Conservation (phyloP, 352 stramenopile species). For the Phytophthora pistaciae region DNA sequence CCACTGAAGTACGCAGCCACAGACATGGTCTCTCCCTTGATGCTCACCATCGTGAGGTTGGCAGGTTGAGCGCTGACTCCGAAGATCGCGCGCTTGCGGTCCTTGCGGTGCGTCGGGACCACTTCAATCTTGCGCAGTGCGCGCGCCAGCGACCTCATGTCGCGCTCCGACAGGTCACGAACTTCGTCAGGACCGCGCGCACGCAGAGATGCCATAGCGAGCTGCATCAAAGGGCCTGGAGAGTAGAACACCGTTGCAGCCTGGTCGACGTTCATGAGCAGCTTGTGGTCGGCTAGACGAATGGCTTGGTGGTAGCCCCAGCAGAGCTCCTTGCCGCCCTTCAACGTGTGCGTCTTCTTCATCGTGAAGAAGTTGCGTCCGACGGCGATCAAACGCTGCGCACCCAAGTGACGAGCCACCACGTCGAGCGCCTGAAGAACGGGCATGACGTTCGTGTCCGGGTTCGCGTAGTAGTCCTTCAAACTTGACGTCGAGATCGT, state of each 20-base stretch:
- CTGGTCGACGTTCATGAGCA: constrained; percentile 78
- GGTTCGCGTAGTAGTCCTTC: constrained; percentile 52
- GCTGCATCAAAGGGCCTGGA: constrained; percentile 49
- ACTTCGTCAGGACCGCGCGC: constrained; percentile 39
- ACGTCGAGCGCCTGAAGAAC: constrained; percentile 75
- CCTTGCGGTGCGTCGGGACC: constrained; percentile 62
- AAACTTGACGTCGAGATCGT: constrained; percentile 56
- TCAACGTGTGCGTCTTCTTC: constrained; percentile 63
- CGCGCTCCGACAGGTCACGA: constrained; percentile 45
- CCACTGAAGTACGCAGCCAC: constrained; percentile 65
- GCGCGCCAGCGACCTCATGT: constrained; percentile 41
- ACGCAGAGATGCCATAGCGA: constrained; percentile 50
- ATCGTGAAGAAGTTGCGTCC: constrained; percentile 79
- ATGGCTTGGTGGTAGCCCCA: constrained; percentile 81
- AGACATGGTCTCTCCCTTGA: constrained; percentile 56
- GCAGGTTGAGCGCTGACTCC: constrained; percentile 45
- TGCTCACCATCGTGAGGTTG: constrained; percentile 51
- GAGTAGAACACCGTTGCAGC: constrained; percentile 75
- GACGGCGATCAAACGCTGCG: constrained; percentile 61
- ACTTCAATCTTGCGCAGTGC: constrained; percentile 60
- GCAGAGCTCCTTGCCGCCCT: constrained; percentile 69
- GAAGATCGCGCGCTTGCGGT: constrained; percentile 61
- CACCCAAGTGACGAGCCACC: constrained; percentile 59
- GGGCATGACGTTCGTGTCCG: constrained; percentile 60
- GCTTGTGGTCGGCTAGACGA: constrained; percentile 52